Evolutionary conservation across 345 rosid species (phyloP).

Genomic region (Ricinus communis): DNA sequence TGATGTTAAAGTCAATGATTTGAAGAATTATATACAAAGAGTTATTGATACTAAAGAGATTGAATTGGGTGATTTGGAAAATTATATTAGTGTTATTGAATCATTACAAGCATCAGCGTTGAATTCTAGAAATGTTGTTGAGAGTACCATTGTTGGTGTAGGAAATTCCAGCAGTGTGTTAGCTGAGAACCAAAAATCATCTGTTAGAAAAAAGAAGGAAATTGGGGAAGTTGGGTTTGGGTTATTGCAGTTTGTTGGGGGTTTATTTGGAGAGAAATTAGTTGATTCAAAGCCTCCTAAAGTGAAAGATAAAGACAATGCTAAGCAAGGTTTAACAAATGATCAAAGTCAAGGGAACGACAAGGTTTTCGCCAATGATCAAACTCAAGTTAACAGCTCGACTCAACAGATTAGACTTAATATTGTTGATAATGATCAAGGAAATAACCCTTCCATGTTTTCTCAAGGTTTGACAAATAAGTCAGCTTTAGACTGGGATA

Average conservation of each 20-base stretch:
- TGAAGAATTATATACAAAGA: constrained; percentile 42
- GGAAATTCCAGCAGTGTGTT: constrained; percentile 24
- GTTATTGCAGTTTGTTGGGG: constrained; percentile 35
- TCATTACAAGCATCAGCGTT: constrained; percentile 40
- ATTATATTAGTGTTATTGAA: constrained; percentile 42
- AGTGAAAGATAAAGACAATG: constrained; percentile 34
- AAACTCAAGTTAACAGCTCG: constrained; percentile 28
- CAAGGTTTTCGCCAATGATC: constrained; percentile 23
- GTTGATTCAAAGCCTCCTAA: constrained; percentile 36
- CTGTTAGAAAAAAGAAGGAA: constrained; percentile 40
- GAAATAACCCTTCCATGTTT: constrained; percentile 8
- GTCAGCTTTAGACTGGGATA: constrained; percentile 23
- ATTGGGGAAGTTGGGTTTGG: constrained; percentile 35
- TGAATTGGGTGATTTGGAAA: constrained; percentile 41
- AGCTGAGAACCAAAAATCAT: constrained; percentile 35
- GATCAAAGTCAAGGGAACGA: constrained; percentile 31
- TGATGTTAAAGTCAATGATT: constrained; percentile 37
- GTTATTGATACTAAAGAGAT: constrained; percentile 49
- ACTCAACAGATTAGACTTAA: constrained; percentile 15
- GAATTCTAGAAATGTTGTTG: constrained; percentile 37
- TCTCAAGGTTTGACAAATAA: constrained; percentile 27
- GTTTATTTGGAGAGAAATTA: constrained; percentile 39
- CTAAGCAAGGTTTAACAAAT: constrained; percentile 32
- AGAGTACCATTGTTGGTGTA: constrained; percentile 25
- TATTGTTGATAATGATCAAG: constrained; percentile 14